Evolutionary conservation across 2,329 filamentous ascomycete genomes (phyloP).

Genomic region (Trichoderma koningii): DNA sequence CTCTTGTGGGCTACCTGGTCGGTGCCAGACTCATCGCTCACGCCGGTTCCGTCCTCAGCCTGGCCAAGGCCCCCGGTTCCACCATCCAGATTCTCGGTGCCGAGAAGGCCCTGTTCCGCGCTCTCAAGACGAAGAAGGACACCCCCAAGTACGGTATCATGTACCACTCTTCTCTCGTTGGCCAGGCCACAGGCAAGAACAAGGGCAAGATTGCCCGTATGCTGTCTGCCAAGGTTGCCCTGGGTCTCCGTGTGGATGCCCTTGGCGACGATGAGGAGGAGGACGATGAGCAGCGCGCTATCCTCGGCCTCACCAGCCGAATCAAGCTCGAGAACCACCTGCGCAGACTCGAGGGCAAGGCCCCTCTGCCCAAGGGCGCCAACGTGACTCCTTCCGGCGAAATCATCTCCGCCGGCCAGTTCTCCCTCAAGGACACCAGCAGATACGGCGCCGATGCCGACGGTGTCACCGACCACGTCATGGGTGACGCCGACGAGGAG

Average conservation of each 20-base stretch:
- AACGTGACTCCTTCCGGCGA: slow-evolving; percentile 75
- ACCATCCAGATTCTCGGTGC: slow-evolving; percentile 98
- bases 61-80: slow-evolving; percentile 91
- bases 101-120: slow-evolving; percentile 97
- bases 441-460: slow-evolving; percentile 97
- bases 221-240: slow-evolving; percentile 87
- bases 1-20: slow-evolving; percentile 88
- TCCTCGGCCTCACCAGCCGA: slow-evolving; percentile 72
- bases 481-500: slow-evolving; percentile 37
- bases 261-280: slow-evolving; percentile 63
- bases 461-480: slow-evolving; percentile 65
- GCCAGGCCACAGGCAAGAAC: slow-evolving; percentile 95
- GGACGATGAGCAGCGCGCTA: slow-evolving; percentile 86
- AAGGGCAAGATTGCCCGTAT: slow-evolving; percentile 99
- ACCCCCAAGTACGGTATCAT: slow-evolving; percentile 98
- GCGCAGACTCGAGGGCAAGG: slow-evolving; percentile 84
- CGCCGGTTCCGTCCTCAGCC: slow-evolving; percentile 87
- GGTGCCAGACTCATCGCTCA: slow-evolving; percentile 94
- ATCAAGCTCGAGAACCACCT: slow-evolving; percentile 76
- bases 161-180: slow-evolving; percentile 90
- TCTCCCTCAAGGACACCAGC: slow-evolving; percentile 86
- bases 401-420: slow-evolving; percentile 68
- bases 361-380: slow-evolving; percentile 73
- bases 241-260: slow-evolving; percentile 91
- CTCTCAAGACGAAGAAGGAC: slow-evolving; percentile 98